These are phyloP conservation scores for Venturia oleaginea DNA, from an alignment of 2,329 filamentous ascomycete genomes.

Conservation along the genomic window DNA sequence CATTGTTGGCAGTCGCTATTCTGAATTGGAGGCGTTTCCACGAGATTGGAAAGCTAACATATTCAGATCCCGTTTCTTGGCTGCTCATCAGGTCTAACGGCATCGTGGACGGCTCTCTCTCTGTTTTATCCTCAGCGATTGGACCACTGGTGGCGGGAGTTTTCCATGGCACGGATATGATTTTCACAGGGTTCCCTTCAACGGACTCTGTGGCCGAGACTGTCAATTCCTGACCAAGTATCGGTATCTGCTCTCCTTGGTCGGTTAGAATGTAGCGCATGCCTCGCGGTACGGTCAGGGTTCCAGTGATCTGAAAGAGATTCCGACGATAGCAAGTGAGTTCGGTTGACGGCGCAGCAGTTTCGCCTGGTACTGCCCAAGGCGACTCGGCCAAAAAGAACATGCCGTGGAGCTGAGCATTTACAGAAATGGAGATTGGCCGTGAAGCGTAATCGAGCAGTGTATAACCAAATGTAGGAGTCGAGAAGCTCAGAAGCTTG, in stretches of 20 bases:
- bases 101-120: conserved; percentile 80
- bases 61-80: conserved; percentile 68
- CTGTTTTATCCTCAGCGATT: conserved; percentile 50
- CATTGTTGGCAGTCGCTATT: conserved; percentile 94
- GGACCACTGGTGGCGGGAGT: conserved; percentile 65
- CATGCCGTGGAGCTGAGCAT: conserved; percentile 77
- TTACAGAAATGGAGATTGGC: conserved; percentile 55
- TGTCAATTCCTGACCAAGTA: conserved; percentile 73
- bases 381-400: conserved; percentile 80
- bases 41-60: conserved; percentile 82
- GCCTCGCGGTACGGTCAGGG: conserved; percentile 68
- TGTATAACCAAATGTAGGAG: conserved; percentile 43
- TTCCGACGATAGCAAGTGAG: conserved; percentile 94
- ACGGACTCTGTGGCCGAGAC: conserved; percentile 93
- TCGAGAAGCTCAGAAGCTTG: conserved; percentile 43
- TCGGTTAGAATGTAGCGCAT: conserved; percentile 76
- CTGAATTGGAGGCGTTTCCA: conserved; percentile 92
- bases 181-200: conserved; percentile 81
- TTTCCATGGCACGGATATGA: conserved; percentile 98
- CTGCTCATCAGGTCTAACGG: conserved; percentile 59
- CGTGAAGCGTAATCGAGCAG: conserved; percentile 59
- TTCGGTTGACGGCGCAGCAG: conserved; percentile 59
- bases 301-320: conserved; percentile 90
- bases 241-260: conserved; percentile 72
- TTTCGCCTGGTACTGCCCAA: conserved; percentile 49